A percentile compares a stretch with the other conserved stretches of the same genome.
Conservation (phyloP, 2,329 filamentous ascomycete species). For the Colletotrichum tropicicola region DNA sequence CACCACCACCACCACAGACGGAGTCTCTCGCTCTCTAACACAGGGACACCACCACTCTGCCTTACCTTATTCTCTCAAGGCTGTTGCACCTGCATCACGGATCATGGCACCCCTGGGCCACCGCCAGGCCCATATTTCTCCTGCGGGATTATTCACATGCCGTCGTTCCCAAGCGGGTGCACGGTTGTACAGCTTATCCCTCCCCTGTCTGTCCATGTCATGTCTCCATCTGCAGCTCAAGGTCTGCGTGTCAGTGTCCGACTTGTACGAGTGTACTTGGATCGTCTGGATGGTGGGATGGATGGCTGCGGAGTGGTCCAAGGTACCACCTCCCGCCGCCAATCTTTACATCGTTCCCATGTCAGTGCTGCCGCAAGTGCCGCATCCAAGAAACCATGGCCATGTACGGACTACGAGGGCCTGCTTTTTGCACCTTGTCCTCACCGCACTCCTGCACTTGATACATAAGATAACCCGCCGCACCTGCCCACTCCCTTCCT, state of each 20-base stretch:
- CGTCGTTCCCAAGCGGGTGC: slow-evolving; percentile 22
- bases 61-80: background rate
- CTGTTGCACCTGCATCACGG: slow-evolving; percentile 1
- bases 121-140: background rate
- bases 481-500: background rate
- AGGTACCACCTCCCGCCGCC: slow-evolving; percentile 18
- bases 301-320: slow-evolving; percentile 13
- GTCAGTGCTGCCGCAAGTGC: slow-evolving; percentile 27
- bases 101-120: background rate
- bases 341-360: slow-evolving; percentile 25
- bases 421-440: background rate
- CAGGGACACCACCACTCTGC: background rate
- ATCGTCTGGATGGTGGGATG: slow-evolving; percentile 1
- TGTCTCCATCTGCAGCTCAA: background rate
- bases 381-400: slow-evolving; percentile 22
- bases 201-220: background rate
- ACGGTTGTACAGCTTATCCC: slow-evolving; percentile 30
- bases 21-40: slow-evolving; percentile 5
- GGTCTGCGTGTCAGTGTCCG: background rate
- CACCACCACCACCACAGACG: background rate
- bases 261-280: too few relatives aligned
- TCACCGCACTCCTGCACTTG: slow-evolving; percentile 2
- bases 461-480: slow-evolving; percentile 19
- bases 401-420: background rate
- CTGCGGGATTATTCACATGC: slow-evolving; percentile 31